Evolutionary conservation across 441 rosid species (phyloP).

Genomic region (Mallotus repandus): DNA sequence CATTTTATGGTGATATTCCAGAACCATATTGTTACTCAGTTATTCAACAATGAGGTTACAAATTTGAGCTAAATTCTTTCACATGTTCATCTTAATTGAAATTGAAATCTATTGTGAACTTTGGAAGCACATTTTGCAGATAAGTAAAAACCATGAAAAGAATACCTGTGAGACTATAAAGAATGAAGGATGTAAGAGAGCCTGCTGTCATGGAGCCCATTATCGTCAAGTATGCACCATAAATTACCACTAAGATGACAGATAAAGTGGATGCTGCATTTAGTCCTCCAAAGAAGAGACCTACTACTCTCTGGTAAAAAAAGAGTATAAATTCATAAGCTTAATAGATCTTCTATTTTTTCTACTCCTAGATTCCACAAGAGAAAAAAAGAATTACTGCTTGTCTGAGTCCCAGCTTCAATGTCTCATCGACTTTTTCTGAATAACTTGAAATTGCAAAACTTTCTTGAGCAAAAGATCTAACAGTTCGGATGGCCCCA

Average conservation of each 20-base stretch:
- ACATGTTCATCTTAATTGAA: not conserved
- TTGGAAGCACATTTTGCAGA: not conserved
- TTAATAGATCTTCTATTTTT: not conserved
- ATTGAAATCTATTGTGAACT: not conserved
- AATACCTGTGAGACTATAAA: slow-evolving; percentile 89
- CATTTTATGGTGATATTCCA: not conserved
- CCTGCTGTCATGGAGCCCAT: slow-evolving; percentile 81
- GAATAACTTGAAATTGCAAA: slow-evolving; percentile 70
- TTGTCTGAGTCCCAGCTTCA: slow-evolving; percentile 82
- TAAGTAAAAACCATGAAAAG: slow-evolving; percentile 4
- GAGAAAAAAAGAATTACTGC: slow-evolving; percentile 55
- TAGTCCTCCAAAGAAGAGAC: slow-evolving; percentile 80
- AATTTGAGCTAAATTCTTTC: not conserved
- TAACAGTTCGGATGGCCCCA: slow-evolving; percentile 91
- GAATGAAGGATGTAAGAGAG: slow-evolving; percentile 92
- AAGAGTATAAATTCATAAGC: slow-evolving; percentile 4
- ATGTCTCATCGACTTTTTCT: slow-evolving; percentile 80
- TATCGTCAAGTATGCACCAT: slow-evolving; percentile 90
- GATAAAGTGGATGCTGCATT: slow-evolving; percentile 91
- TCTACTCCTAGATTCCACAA: not conserved
- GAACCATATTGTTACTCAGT: not conserved
- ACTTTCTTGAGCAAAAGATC: slow-evolving; percentile 91
- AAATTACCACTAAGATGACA: slow-evolving; percentile 75
- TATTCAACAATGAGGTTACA: not conserved
- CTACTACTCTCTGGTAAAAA: slow-evolving; percentile 59